Percentiles rank a stretch among this genome's conserved stretches.
phyloP scores from a whole-genome alignment of 306 rosid species.

The Inga oerstediana region DNA sequence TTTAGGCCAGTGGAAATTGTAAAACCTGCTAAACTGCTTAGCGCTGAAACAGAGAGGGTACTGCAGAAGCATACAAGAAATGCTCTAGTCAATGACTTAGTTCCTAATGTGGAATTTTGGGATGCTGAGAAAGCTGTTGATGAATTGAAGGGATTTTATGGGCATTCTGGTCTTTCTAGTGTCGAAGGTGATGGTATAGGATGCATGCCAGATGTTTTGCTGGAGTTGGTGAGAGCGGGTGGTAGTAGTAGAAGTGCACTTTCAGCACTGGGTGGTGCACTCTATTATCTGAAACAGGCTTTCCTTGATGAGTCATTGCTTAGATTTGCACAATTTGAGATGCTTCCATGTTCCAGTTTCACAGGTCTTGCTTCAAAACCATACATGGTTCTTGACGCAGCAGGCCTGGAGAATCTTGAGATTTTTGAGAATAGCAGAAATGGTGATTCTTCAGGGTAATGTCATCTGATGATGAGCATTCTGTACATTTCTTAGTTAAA shows the following conservation, averaged over 20 bases:
- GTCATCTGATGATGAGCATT: conserved; percentile 20
- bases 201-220: conserved; percentile 71
- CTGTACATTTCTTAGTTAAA: background rate
- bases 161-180: conserved; percentile 23
- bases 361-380: conserved; percentile 65
- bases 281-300: conserved; percentile 92
- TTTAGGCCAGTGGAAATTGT: conserved; percentile 92
- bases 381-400: conserved; percentile 92
- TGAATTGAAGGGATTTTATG: conserved; percentile 59
- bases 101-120: conserved; percentile 85
- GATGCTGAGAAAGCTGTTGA: conserved; percentile 67
- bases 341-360: conserved; percentile 77
- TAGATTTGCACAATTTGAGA: conserved; percentile 84
- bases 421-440: conserved; percentile 89
- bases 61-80: conserved; percentile 79
- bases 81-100: conserved; percentile 86
- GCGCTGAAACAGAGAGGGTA: conserved; percentile 81
- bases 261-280: conserved; percentile 87
- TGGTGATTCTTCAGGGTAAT: conserved; percentile 91
- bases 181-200: conserved; percentile 47
- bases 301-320: conserved; percentile 82
- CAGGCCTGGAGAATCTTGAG: conserved; percentile 94
- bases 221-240: conserved; percentile 60
- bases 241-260: conserved; percentile 70
- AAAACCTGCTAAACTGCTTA: conserved; percentile 79